Evolutionary conservation across 2,329 filamentous ascomycete species (phyloP), one percentile per base, ranked within the genome.

Genomic region (Endocalyx cinctus): DNA sequence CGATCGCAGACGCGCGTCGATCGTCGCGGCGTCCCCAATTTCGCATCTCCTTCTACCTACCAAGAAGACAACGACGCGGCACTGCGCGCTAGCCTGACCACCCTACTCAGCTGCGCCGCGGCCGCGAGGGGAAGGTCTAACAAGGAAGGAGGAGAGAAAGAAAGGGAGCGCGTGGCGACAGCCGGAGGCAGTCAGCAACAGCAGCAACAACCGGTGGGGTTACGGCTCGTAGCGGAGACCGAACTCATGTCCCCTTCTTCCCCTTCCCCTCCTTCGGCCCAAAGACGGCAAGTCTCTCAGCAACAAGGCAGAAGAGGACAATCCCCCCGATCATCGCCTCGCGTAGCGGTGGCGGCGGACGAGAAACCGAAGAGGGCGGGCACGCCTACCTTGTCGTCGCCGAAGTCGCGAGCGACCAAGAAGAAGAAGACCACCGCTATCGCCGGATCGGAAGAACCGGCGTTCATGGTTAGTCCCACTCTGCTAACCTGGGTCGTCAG

Each of bases 51-150:
- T 2, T n/a, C n/a, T n/a, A 77, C 78, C 4, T 79, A 86, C 49
- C 86, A 87, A 47, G 82, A 86, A 29, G 88, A 97, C 49, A 89
- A 97, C 50, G 92, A 98, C 50, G 92, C 88, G 18, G 92, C 88
- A 2, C 72, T 98, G 10, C 82, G 92, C 20, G 88, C 92, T 14
- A 95, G 87, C 30, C 72, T 98, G n/a, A 95, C 88, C 1, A 97
- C 92, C 0, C 73, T 98, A 10, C 76, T 98, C 10, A 96, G 90
- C n/a, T 94, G 87, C 51, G 90, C 88, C 0, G 88, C 89, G 4
- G 92, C 90, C 1, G 92, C 90, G 2, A 77, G 92, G 27, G 84
- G 84, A 4, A 68, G 92, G 12, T 79, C 83, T 1, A n/a, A n/a
- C n/a, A 95, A 92, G 54, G 64, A 68, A 12, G 67, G 68, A 8